Base-by-base conservation (phyloP, 257 asterid genomes). In the Gentiana straminea region DNA sequence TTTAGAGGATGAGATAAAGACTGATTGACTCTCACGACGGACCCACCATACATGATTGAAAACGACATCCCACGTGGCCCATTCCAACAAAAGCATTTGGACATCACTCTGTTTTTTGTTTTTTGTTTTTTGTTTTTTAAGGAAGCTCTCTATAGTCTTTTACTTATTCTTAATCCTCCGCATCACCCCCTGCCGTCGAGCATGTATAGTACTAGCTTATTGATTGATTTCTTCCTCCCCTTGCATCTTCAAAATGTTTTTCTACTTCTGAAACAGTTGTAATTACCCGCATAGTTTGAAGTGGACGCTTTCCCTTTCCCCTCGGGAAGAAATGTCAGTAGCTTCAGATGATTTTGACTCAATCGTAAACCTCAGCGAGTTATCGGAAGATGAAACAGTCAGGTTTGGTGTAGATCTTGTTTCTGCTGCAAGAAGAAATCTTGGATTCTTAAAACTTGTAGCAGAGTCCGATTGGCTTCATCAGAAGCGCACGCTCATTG, bases 351-450 rank as follows among this genome's bases (percentile, higher is more conserved):
- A 48, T 55, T 54, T 80, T 38, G 57, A 55, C 24, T 79, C 81
- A 11, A 55, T 46, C 47, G 75, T 79, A 13, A 79, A 84, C 75
- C 73, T 76, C 5, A 72, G 87, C 53, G 86, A 77, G 65, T 57
- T 41, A 35, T 70, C 86, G 0, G 86, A 80, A 54, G 78, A 73
- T n/a, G 86, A 68, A 58, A 68, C 85, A 0, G 62, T 77, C 55
- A 68, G 75, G 0, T 54, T 84, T 65, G 61, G 77, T 60, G 54
- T 90, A 13, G 94, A 90, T 81, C 98, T 90, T 68, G 95, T 84
- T 1, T 73, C 98, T 57, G 92, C 95, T 54, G 81, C 95, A 3
- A 75, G 88, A 57, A 76, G 80, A 64, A 84, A 81, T 64, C 76
- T 90, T 52, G 72, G 68, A 46, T 79, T 90, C 55, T 66, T 90